Base-by-base conservation (phyloP, 208 protist species). In the Leishmania braziliensis region DNA sequence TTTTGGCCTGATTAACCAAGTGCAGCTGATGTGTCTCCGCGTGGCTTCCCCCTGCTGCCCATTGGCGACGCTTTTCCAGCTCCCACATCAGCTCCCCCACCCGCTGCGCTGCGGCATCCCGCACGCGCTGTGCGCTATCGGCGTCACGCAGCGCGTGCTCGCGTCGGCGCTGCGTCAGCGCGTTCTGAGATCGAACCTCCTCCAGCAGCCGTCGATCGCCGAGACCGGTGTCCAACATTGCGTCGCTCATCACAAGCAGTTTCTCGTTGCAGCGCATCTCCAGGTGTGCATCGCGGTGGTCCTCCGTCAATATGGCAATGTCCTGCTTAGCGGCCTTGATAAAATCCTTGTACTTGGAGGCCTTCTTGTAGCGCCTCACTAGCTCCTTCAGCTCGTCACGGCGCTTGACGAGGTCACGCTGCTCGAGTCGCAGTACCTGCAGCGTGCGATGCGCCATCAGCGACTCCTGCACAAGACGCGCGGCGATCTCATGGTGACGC, bases 201-300 rank as follows among this genome's bases (percentile, higher is more conserved):
- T 95, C 93, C 23, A 75, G 72, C 50, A 97, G 78, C 16, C 85
- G 84, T n/a, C 85, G 90, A 46, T 79, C 73, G n/a, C 81, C 84
- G 1, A 80, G 12, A 1, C 90, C 88, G 2, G 86, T 85, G 43
- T 89, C 86, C 48, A 79, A 36, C 77, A 89, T 77, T 20, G 60
- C 51, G 36, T 83, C 80, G 73, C 88, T 88, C 74, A 88, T 84
- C 14, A 95, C 33, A 29, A 96, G 84, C 36, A 95, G 84, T 81
- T 92, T 93, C 71, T 96, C 93, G 78, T 96, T 96, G 79, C 88
- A 91, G 62, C 91, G 90, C 76, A 96, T 86, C 73, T 90, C 86
- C 3, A 93, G 86, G 72, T 86, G 84, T 6, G 93, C 82, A 60
- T 89, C 87, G 48, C 91, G 89, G 75, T 93, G 82, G 72, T 95